phyloP scores from a whole-genome alignment of 202 grass and related monocot genomes.

The Schoenoplectus tabernaemontani region DNA sequence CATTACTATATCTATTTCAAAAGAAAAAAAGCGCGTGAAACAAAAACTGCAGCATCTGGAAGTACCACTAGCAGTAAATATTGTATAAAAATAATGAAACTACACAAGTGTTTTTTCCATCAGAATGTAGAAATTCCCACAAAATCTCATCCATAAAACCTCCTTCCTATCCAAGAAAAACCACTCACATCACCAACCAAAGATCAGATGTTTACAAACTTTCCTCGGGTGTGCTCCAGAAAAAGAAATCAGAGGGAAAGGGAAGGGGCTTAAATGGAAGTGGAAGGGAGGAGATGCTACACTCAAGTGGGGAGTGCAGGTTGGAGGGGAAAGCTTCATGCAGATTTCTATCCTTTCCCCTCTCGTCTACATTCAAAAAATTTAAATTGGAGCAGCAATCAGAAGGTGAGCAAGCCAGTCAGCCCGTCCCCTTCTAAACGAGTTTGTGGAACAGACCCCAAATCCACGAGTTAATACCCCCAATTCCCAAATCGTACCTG shows the following conservation, averaged over 20 bases:
- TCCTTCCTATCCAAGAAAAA: neutral
- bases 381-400: no score
- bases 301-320: neutral
- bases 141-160: neutral
- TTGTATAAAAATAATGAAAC: neutral
- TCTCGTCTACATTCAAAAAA: neutral
- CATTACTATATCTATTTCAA: neutral
- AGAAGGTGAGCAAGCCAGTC: neutral
- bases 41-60: neutral
- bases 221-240: no score
- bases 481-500: no score
- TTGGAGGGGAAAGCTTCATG: neutral
- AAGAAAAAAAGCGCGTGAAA: neutral
- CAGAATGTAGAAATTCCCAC: neutral
- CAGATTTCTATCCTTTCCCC: neutral
- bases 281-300: neutral
- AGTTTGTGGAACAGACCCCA: neutral
- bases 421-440: neutral
- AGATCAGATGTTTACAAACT: no score
- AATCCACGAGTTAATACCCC: no score
- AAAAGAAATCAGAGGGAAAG: no score
- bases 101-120: neutral
- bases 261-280: neutral
- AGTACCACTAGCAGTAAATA: neutral
- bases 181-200: neutral